These are phyloP conservation scores for Fusarium buharicum DNA, from an alignment of 2,329 filamentous ascomycete genomes.

Conservation along the genomic window DNA sequence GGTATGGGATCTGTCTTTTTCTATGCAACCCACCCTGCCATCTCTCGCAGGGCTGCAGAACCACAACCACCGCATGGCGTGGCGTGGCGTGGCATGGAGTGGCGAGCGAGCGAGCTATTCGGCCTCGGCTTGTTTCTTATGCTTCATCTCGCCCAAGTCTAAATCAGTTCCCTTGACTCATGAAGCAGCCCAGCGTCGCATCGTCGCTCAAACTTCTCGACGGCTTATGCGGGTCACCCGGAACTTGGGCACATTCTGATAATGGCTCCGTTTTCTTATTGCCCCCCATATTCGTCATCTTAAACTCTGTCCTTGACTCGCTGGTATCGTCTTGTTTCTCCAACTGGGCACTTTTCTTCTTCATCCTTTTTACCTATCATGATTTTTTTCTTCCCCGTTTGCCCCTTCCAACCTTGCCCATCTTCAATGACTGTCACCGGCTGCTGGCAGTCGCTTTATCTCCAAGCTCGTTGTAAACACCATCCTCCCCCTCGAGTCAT, in stretches of 20 bases:
- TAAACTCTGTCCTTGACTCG: constrained; percentile 19
- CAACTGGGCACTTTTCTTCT: neutral
- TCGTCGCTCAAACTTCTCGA: constrained; percentile 11
- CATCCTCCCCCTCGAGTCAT: constrained; percentile 9
- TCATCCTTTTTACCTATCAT: constrained; percentile 3
- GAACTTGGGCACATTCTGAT: neutral
- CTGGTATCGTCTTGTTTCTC: neutral
- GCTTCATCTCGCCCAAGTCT: neutral
- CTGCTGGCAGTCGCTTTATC: constrained; percentile 31
- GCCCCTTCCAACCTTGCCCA: neutral
- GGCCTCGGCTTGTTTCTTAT: neutral
- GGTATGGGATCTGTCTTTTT: constrained; percentile 4
- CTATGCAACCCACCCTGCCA: constrained; percentile 13
- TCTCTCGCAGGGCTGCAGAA: constrained; percentile 30
- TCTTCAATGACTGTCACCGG: constrained; percentile 8
- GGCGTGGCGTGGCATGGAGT: constrained; percentile 2
- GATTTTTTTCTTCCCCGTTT: neutral
- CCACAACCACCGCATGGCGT: neutral
- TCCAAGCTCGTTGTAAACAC: constrained; percentile 6
- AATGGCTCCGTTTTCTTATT: neutral
- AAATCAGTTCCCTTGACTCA: constrained; percentile 14
- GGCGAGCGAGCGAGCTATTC: constrained; percentile 1
- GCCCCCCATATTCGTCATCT: neutral
- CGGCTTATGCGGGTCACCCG: constrained; percentile 1
- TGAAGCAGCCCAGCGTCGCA: constrained; percentile 9